phyloP scores from a whole-genome alignment of 2,329 filamentous ascomycete species.

The Elsinoe perseae region DNA sequence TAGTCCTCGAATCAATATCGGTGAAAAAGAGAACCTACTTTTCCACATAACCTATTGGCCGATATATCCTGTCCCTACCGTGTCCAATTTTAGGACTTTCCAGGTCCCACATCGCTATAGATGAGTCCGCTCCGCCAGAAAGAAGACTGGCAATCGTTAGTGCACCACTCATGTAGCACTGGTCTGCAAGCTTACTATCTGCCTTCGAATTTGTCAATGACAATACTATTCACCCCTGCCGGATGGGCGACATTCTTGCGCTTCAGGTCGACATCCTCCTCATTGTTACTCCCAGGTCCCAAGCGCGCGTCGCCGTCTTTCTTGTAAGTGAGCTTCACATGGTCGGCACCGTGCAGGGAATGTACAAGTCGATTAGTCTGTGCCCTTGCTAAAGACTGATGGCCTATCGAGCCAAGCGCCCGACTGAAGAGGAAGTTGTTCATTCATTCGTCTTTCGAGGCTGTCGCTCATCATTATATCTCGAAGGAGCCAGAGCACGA shows the following conservation, averaged over 20 bases:
- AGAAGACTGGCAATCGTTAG: conserved; percentile 50
- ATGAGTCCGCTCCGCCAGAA: conserved; percentile 78
- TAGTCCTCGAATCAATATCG: neutral
- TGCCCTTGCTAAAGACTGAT: conserved; percentile 56
- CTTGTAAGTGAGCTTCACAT: conserved; percentile 62
- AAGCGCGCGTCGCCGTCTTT: conserved; percentile 31
- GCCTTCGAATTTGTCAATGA: conserved; percentile 75
- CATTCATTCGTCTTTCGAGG: conserved; percentile 49
- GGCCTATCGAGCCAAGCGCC: conserved; percentile 59
- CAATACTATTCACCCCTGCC: conserved; percentile 69
- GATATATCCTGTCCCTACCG: conserved; percentile 15
- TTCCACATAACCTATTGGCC: conserved; percentile 43
- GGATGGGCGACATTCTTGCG: conserved; percentile 55
- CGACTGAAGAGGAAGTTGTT: conserved; percentile 69
- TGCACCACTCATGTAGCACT: neutral
- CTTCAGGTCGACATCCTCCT: conserved; percentile 24
- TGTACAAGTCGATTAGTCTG: conserved; percentile 59
- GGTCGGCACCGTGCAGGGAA: conserved; percentile 59
- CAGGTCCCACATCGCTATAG: conserved; percentile 80
- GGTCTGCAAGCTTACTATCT: conserved; percentile 48
- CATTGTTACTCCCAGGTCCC: neutral
- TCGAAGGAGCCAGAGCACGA: too few species aligned
- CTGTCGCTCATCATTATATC: neutral
- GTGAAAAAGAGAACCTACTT: conserved; percentile 16
- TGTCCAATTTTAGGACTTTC: conserved; percentile 44